Evolutionary conservation across 1,284 basidiomycete genomes (phyloP).

Genomic region (Coniferiporia weirii): DNA sequence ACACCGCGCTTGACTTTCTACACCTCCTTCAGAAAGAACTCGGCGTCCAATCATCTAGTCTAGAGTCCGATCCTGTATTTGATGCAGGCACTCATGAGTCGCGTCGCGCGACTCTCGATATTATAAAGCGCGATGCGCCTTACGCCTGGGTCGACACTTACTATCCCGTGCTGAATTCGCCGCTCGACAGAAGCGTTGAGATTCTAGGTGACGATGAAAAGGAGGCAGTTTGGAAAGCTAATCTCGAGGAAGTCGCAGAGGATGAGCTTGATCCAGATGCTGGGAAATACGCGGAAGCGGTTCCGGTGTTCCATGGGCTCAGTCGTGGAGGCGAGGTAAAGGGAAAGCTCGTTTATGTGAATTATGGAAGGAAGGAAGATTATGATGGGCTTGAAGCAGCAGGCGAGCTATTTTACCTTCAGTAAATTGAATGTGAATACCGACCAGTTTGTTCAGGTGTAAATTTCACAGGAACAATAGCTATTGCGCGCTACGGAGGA

Average conservation of each 20-base stretch:
- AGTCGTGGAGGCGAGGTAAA: slow-evolving; percentile 59
- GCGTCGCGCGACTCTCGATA: slow-evolving; percentile 56
- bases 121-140: slow-evolving; percentile 43
- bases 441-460: slow-evolving; percentile 42
- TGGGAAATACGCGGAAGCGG: slow-evolving; percentile 47
- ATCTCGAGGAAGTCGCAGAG: slow-evolving; percentile 60
- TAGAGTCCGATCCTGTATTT: slow-evolving; percentile 45
- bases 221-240: slow-evolving; percentile 56
- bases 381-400: slow-evolving; percentile 14
- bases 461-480: slow-evolving; percentile 76
- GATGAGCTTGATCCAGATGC: slow-evolving; percentile 59
- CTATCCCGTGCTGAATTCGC: slow-evolving; percentile 79
- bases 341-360: slow-evolving; percentile 77
- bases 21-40: slow-evolving; percentile 59
- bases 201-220: slow-evolving; percentile 50
- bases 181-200: slow-evolving; percentile 56
- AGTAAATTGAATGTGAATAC: not conserved
- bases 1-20: slow-evolving; percentile 60
- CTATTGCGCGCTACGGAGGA: slow-evolving; percentile 76
- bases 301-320: slow-evolving; percentile 68
- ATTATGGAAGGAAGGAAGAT: slow-evolving; percentile 68
- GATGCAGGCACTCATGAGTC: slow-evolving; percentile 61
- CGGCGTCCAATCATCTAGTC: slow-evolving; percentile 38
- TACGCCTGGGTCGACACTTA: slow-evolving; percentile 78
- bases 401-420: not conserved